A percentile compares a stretch with the other conserved stretches of the same genome.
Conservation (phyloP, 352 stramenopile species). For the Globisporangium ultimum region DNA sequence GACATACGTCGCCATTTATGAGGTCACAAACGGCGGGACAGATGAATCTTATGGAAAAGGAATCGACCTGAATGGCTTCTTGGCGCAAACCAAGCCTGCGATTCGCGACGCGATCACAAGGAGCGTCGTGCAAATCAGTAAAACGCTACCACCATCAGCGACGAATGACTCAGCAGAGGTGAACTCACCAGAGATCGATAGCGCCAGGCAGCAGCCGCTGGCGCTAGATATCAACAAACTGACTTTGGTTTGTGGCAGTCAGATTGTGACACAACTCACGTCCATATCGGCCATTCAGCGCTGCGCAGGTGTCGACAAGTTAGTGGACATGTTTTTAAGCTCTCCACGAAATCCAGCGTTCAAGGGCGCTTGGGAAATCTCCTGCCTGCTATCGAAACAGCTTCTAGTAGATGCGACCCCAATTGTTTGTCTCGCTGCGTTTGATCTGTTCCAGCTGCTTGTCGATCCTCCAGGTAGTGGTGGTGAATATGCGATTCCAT, state of each 20-base stretch:
- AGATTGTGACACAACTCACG: constrained; percentile 55
- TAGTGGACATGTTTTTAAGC: constrained; percentile 39
- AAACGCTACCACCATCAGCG: constrained; percentile 19
- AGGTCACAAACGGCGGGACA: constrained; percentile 51
- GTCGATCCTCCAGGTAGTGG: constrained; percentile 32
- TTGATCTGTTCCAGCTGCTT: constrained; percentile 57
- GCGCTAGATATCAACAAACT: constrained; percentile 66
- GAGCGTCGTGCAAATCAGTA: constrained; percentile 68
- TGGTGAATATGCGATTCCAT: constrained; percentile 57
- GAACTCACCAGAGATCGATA: constrained; percentile 45
- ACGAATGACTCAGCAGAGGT: constrained; percentile 14
- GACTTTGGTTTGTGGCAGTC: constrained; percentile 38
- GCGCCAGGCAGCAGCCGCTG: constrained; percentile 41
- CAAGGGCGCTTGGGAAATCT: constrained; percentile 71
- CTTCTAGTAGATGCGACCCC: constrained; percentile 49
- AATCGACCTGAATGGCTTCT: constrained; percentile 60
- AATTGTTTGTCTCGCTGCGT: constrained; percentile 44
- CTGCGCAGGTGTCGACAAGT: constrained; percentile 52
- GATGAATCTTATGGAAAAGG: constrained; percentile 22
- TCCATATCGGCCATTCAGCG: constrained; percentile 32
- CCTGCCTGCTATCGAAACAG: constrained; percentile 64
- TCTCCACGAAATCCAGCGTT: constrained; percentile 31
- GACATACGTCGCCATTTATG: constrained; percentile 68
- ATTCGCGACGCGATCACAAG: constrained; percentile 72
- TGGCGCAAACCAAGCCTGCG: constrained; percentile 58